Conservation (phyloP, 768 basidiomycete genomes). For the Tephrocybe rancida region DNA sequence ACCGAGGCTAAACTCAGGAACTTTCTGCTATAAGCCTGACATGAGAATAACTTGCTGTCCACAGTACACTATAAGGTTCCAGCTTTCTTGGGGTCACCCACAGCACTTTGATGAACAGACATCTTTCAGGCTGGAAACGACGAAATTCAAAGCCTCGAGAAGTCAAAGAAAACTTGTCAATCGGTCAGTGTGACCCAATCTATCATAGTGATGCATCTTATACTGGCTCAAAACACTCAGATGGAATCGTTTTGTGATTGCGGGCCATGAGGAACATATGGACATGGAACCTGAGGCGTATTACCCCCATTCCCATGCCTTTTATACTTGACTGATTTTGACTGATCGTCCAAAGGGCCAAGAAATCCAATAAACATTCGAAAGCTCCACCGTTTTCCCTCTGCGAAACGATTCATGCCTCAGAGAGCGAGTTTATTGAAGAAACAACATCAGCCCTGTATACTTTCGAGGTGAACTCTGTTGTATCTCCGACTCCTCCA, state of each 20-base stretch:
- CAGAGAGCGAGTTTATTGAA: slow-evolving; percentile 45
- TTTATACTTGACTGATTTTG: neutral
- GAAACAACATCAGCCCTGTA: slow-evolving; percentile 39
- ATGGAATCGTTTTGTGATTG: slow-evolving; percentile 71
- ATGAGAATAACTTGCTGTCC: slow-evolving; percentile 85
- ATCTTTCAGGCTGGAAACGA: slow-evolving; percentile 65
- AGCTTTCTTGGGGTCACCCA: neutral
- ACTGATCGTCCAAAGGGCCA: neutral
- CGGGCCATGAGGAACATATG: slow-evolving; percentile 41
- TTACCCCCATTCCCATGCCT: neutral
- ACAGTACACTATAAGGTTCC: slow-evolving; percentile 89
- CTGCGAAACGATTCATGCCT: slow-evolving; percentile 50
- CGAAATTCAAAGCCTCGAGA: slow-evolving; percentile 66
- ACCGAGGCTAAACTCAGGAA: slow-evolving; percentile 31
- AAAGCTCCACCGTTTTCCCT: slow-evolving; percentile 42
- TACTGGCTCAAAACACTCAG: slow-evolving; percentile 32
- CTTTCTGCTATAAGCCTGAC: slow-evolving; percentile 88
- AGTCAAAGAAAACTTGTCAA: slow-evolving; percentile 77
- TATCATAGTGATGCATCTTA: neutral
- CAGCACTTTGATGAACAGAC: slow-evolving; percentile 5
- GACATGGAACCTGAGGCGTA: slow-evolving; percentile 22
- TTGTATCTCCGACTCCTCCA: neutral
- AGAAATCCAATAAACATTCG: slow-evolving; percentile 14
- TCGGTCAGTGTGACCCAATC: slow-evolving; percentile 52
- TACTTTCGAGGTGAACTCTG: slow-evolving; percentile 56